phyloP scores from a whole-genome alignment of 2,329 filamentous ascomycete genomes.

The Colletotrichum truncatum region DNA sequence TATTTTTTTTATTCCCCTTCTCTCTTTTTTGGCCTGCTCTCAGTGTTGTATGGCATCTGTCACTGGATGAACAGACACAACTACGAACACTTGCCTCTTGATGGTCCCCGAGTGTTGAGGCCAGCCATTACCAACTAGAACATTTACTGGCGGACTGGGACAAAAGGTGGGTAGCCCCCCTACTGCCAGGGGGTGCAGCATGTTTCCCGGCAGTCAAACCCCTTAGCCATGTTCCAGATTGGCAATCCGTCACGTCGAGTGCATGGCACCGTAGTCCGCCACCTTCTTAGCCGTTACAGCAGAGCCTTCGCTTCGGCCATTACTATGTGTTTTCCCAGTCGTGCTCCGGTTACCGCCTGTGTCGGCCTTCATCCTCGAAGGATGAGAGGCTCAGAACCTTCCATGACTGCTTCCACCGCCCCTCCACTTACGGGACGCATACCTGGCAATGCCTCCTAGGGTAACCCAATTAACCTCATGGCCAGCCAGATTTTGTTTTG shows the following conservation, averaged over 20 bases:
- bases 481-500: not conserved
- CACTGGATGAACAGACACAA: not conserved
- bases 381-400: too few species aligned
- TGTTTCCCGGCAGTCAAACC: slow-evolving; percentile 19
- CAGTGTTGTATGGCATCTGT: not conserved
- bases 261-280: slow-evolving; percentile 11
- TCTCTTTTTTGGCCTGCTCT: not conserved
- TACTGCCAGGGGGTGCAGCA: slow-evolving; percentile 10
- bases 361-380: too few species aligned
- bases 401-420: too few species aligned
- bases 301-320: not conserved
- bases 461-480: too few species aligned
- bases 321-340: not conserved
- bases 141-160: not conserved
- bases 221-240: slow-evolving; percentile 27
- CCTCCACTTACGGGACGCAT: too few species aligned
- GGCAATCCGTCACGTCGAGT: slow-evolving; percentile 17
- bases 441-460: not conserved
- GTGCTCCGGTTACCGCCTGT: not conserved
- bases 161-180: not conserved
- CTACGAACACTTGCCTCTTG: not conserved
- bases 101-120: not conserved
- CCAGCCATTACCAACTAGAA: too few species aligned
- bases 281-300: not conserved
- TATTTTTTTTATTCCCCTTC: too few species aligned